These are phyloP conservation scores for Candida sanyiensis DNA, from an alignment of 805 yeast genomes.

Conservation along the genomic window DNA sequence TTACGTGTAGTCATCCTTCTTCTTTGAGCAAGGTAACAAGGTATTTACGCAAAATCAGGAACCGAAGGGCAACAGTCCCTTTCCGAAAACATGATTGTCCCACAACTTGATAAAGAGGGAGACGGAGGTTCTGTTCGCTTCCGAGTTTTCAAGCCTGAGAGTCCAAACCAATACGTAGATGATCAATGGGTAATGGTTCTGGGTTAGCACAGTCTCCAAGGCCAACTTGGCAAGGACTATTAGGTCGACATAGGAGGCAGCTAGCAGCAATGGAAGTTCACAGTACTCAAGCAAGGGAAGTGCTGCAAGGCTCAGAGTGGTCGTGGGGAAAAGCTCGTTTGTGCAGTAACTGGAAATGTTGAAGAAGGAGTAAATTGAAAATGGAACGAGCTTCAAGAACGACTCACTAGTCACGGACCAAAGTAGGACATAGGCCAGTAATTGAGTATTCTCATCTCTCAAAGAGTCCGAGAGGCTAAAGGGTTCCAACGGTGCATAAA, in stretches of 20 bases:
- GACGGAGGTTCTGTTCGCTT: conserved; percentile 23
- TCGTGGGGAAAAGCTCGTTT: conserved; percentile 30
- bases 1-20: too few species aligned
- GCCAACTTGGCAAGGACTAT: conserved; percentile 27
- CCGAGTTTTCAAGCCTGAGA: conserved; percentile 32
- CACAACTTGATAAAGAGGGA: conserved; percentile 14
- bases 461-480: conserved; percentile 31
- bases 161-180: conserved; percentile 34
- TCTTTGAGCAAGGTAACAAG: too few species aligned
- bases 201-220: conserved; percentile 24
- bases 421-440: conserved; percentile 32
- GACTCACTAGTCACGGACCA: conserved; percentile 32
- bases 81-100: conserved; percentile 1
- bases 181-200: conserved; percentile 28
- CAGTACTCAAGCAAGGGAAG: conserved; percentile 33
- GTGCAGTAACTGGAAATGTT: conserved; percentile 31
- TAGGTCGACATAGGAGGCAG: conserved; percentile 37
- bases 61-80: too few species aligned
- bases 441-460: conserved; percentile 37
- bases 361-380: conserved; percentile 36
- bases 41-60: too few species aligned
- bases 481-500: conserved; percentile 9
- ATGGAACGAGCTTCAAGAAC: conserved; percentile 34
- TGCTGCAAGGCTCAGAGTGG: conserved; percentile 29
- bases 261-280: conserved; percentile 33